A percentile compares a stretch with the other conserved stretches of the same genome.
Evolutionary conservation across 371 early-diverging fungal species (phyloP).

Genomic region (Blyttiomyces sp.): DNA sequence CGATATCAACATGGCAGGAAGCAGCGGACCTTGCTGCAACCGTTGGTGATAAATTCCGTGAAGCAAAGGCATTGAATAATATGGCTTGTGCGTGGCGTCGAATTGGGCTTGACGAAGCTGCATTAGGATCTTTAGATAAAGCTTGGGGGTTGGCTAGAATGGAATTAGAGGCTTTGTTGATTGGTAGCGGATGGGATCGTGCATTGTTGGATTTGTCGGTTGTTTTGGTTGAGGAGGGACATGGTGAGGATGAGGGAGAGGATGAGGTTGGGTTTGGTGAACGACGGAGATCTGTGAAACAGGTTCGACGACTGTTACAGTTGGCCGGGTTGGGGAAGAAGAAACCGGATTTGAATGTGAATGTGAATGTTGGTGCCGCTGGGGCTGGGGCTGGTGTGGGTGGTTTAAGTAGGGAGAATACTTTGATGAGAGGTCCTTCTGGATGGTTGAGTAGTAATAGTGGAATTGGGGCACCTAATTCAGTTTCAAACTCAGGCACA

Average conservation of each 20-base stretch:
- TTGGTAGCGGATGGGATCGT: neutral
- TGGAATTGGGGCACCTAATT: neutral
- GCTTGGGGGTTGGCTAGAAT: neutral
- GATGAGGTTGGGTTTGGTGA: no score
- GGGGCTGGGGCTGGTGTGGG: no score
- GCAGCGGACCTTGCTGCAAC: neutral
- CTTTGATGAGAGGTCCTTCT: neutral
- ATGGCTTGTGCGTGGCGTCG: neutral
- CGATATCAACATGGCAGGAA: neutral
- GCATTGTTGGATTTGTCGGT: neutral
- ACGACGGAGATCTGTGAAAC: no score
- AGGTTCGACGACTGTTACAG: neutral
- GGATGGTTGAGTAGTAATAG: no score
- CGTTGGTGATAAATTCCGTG: neutral
- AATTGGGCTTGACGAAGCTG: neutral
- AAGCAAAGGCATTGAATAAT: conserved; percentile 7
- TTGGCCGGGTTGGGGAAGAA: no score
- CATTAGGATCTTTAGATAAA: neutral
- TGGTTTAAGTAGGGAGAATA: neutral
- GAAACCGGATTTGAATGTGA: neutral
- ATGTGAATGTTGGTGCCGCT: no score
- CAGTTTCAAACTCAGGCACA: neutral
- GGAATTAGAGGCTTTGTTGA: neutral
- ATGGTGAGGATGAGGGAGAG: neutral
- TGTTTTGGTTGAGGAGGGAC: neutral